Evolutionary conservation across 495 filamentous ascomycete genomes (phyloP).

Genomic region (Aspergillus sclerotioniger): DNA sequence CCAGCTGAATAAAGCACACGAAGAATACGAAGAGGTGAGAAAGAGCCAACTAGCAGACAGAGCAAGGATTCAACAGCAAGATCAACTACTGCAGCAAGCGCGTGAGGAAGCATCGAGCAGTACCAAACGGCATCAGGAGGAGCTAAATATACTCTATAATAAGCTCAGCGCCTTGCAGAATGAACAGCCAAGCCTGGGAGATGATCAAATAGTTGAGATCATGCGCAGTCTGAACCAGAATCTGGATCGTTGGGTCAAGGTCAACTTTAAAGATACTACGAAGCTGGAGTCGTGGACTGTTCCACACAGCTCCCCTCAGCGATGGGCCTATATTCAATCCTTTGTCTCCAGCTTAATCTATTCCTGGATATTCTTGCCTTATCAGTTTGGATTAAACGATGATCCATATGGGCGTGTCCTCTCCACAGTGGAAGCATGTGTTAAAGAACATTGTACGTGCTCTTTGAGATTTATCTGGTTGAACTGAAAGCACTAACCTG

Average conservation of each 20-base stretch:
- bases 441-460: neutral
- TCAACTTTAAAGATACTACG: conserved; percentile 1
- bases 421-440: neutral
- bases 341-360: neutral
- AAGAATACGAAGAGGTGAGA: neutral
- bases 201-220: neutral
- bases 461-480: neutral
- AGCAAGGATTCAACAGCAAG: conserved; percentile 1
- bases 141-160: conserved; percentile 1
- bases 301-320: conserved; percentile 1
- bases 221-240: conserved; percentile 7
- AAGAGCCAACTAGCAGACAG: neutral
- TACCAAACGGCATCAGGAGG: neutral
- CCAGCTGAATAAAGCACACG: neutral
- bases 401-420: neutral
- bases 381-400: neutral
- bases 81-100: neutral
- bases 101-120: neutral
- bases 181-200: neutral
- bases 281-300: neutral
- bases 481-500: neutral
- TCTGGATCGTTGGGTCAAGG: conserved; percentile 7
- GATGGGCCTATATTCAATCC: conserved; percentile 4
- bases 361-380: neutral
- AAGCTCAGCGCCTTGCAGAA: neutral